Evolutionary conservation across 208 protist genomes (phyloP), one percentile per base, ranked within the genome.

Genomic region (Trypanosoma melophagium): DNA sequence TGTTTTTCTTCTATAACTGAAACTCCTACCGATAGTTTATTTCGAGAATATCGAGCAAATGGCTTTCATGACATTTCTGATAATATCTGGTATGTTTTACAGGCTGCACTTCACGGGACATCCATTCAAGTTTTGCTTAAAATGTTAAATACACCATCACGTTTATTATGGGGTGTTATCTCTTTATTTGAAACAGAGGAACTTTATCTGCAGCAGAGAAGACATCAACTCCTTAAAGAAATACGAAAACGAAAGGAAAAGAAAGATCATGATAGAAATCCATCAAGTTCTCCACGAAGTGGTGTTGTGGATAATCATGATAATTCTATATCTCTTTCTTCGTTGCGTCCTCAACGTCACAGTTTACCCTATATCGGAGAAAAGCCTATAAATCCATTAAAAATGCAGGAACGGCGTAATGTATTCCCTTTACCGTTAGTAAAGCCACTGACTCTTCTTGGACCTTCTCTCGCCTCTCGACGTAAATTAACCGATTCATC

Each of bases 31-130:
- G 56, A 64, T 7, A n/a, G 21, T 49, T 31, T 9, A 7, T 71
- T 65, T 59, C 41, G 51, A 40, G 57, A 54, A 25, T 16, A 13
- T 24, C 57, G 66, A 4, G 13, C 13, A 9, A 45, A 35, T 40
- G 66, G 66, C 0, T 59, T 51, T 42, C 66, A 71, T 41, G 40
- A 57, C 10, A 28, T 71, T 24, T 63, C 66, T 17, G 66, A 71
- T 40, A 25, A 65, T 42, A 14, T 71, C 1, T 71, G 66, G 66
- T 5, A 51, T 63, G 28, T 47, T 28, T 38, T 71, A 5, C 31
- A 71, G 10, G 57, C 44, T n/a, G 56, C 57, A 10, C 49, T 71
- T 16, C 35, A 44, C 16, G 13, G 22, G n/a, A 42, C 13, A 13
- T 24, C 57, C 13, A 63, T 71, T 35, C 2, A 19, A 7, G 22